Conservation (phyloP, 1,284 basidiomycete species). For the Anthracocystis panici-leucophaei region DNA sequence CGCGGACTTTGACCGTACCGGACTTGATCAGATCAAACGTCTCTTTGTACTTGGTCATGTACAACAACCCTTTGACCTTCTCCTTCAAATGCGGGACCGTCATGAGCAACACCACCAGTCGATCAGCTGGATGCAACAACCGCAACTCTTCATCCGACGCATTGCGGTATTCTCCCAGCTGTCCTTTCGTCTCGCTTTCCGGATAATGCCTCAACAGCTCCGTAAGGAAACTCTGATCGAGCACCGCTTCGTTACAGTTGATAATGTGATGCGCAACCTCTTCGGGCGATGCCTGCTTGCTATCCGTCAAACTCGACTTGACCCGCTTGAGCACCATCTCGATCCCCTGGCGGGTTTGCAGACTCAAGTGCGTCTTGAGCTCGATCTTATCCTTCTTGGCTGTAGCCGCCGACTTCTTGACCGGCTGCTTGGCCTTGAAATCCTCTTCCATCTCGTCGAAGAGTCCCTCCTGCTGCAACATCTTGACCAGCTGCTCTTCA, state of each 20-base stretch:
- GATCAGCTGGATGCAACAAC: constrained; percentile 89
- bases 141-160: constrained; percentile 88
- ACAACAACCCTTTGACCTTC: constrained; percentile 93
- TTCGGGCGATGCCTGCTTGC: constrained; percentile 67
- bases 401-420: constrained; percentile 63
- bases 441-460: constrained; percentile 98
- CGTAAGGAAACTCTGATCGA: constrained; percentile 67
- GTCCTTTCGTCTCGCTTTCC: constrained; percentile 68
- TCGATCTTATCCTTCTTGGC: constrained; percentile 70
- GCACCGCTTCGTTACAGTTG: constrained; percentile 66
- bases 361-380: constrained; percentile 67
- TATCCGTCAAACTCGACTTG: constrained; percentile 47
- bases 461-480: constrained; percentile 74
- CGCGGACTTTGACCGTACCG: constrained; percentile 56
- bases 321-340: constrained; percentile 55
- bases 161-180: constrained; percentile 77
- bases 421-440: constrained; percentile 95
- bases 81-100: constrained; percentile 92
- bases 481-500: constrained; percentile 53
- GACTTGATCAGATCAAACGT: constrained; percentile 60
- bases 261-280: constrained; percentile 68
- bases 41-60: constrained; percentile 71
- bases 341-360: constrained; percentile 61
- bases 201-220: constrained; percentile 68
- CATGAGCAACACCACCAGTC: constrained; percentile 95